Conservation (phyloP, 2,329 filamentous ascomycete genomes). For the Aspergillus quadricinctus region DNA sequence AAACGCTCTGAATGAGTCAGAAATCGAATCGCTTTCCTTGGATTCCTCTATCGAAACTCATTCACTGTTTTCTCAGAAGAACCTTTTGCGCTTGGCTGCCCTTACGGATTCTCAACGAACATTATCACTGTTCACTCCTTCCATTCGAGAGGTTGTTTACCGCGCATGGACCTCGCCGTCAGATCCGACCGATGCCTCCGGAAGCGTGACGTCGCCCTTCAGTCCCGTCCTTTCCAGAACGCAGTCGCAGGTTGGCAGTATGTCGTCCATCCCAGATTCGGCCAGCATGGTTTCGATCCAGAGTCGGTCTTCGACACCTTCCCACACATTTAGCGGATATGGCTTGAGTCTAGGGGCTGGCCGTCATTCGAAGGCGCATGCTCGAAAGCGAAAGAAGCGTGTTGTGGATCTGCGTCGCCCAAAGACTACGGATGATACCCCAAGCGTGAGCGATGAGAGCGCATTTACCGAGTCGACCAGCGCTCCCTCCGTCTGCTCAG, state of each 20-base stretch:
- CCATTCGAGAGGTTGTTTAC: slow-evolving; percentile 86
- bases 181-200: slow-evolving; percentile 60
- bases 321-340: slow-evolving; percentile 35
- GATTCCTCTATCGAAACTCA: slow-evolving; percentile 78
- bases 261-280: slow-evolving; percentile 70
- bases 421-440: slow-evolving; percentile 37
- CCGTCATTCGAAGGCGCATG: slow-evolving; percentile 42
- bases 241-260: slow-evolving; percentile 60
- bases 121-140: slow-evolving; percentile 83
- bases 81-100: slow-evolving; percentile 74
- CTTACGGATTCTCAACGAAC: slow-evolving; percentile 87
- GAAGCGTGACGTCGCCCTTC: slow-evolving; percentile 35
- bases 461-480: slow-evolving; percentile 37
- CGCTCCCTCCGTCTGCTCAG: slow-evolving; percentile 48
- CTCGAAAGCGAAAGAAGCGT: slow-evolving; percentile 45
- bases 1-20: slow-evolving; percentile 68
- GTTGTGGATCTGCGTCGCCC: slow-evolving; percentile 45
- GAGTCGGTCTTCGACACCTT: slow-evolving; percentile 48
- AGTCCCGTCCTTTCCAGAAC: slow-evolving; percentile 56
- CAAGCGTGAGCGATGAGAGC: slow-evolving; percentile 41
- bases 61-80: slow-evolving; percentile 93
- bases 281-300: slow-evolving; percentile 63
- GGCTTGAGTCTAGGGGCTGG: slow-evolving; percentile 38
- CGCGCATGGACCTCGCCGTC: slow-evolving; percentile 81
- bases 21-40: slow-evolving; percentile 71